Conservation (phyloP, 1,284 basidiomycete genomes). For the Mycena sp. region DNA sequence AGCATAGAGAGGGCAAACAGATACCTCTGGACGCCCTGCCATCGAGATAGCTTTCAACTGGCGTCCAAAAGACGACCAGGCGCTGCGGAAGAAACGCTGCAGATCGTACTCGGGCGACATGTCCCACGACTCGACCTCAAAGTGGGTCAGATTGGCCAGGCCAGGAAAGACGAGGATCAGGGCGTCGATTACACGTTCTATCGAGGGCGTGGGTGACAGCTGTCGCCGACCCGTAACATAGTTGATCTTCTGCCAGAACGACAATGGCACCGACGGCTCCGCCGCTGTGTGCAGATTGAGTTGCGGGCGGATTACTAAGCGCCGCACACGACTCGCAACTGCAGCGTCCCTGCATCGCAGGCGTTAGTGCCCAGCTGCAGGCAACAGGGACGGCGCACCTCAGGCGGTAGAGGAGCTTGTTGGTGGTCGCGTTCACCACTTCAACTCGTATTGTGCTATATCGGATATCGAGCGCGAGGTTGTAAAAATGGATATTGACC, state of each 20-base stretch:
- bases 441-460: conserved; percentile 45
- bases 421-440: conserved; percentile 31
- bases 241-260: conserved; percentile 2
- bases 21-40: conserved; percentile 46
- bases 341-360: conserved; percentile 36
- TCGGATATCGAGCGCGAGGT: conserved; percentile 48
- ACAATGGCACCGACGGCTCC: background rate
- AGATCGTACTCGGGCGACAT: conserved; percentile 41
- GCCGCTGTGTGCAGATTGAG: background rate
- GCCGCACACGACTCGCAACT: conserved; percentile 32
- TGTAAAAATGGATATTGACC: conserved; percentile 51
- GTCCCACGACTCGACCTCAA: conserved; percentile 48
- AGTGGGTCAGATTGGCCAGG: conserved; percentile 43
- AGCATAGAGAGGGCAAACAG: background rate
- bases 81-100: conserved; percentile 42
- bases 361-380: background rate
- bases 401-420: conserved; percentile 41
- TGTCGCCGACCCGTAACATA: background rate
- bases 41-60: conserved; percentile 46
- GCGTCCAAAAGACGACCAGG: conserved; percentile 48
- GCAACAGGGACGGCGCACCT: conserved; percentile 38
- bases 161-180: conserved; percentile 43
- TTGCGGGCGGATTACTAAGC: conserved; percentile 1
- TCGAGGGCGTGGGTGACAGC: conserved; percentile 20
- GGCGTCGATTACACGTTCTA: conserved; percentile 37